A percentile compares a stretch with the other conserved stretches of the same genome.
Evolutionary conservation across 176 grass and related monocot species (phyloP).

Genomic region (Juncus inflexus): DNA sequence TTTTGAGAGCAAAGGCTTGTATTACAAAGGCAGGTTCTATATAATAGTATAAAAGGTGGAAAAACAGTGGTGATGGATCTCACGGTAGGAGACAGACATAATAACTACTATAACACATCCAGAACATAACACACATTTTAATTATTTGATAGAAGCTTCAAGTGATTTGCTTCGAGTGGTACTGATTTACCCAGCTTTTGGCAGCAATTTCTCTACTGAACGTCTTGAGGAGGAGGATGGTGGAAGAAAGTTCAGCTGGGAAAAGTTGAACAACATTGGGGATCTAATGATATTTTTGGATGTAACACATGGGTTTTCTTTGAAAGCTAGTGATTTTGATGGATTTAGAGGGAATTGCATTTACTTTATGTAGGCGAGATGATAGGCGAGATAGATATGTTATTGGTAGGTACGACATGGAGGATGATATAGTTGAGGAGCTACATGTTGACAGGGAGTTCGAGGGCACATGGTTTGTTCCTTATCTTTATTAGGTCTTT

Average conservation of each 20-base stretch:
- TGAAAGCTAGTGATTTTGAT: neutral
- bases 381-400: neutral
- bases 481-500: neutral
- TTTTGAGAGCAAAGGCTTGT: neutral
- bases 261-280: neutral
- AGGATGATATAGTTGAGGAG: neutral
- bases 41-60: neutral
- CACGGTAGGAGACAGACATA: neutral
- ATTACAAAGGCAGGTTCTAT: neutral
- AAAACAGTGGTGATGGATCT: neutral
- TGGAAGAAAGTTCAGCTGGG: neutral
- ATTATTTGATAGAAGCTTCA: neutral
- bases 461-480: slow-evolving; percentile 7
- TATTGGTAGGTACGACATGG: slow-evolving; percentile 4
- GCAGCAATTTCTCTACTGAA: neutral
- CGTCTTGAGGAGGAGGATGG: neutral
- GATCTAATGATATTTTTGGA: slow-evolving; percentile 10
- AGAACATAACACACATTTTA: neutral
- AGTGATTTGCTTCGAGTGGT: neutral
- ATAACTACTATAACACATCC: neutral
- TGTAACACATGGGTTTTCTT: neutral
- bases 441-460: neutral
- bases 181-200: too few species aligned
- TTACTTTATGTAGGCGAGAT: neutral
- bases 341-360: slow-evolving; percentile 19